These are phyloP conservation scores for Sclerotinia nivalis DNA, from an alignment of 2,329 filamentous ascomycete genomes.

Conservation along the genomic window DNA sequence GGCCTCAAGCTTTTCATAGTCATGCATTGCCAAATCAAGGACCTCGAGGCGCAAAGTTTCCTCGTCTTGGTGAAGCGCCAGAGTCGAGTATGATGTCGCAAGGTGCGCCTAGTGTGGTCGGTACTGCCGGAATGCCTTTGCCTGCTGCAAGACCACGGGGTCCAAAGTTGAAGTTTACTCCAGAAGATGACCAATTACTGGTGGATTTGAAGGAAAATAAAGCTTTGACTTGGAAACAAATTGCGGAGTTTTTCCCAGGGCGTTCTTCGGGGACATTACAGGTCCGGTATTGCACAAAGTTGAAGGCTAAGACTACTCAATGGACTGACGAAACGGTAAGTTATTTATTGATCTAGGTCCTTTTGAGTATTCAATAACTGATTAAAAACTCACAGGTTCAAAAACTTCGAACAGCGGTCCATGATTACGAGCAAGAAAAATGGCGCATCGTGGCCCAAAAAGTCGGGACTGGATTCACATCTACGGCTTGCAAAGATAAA, in stretches of 20 bases:
- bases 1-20: conserved; percentile 60
- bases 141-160: conserved; percentile 79
- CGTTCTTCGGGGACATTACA: conserved; percentile 87
- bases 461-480: conserved; percentile 86
- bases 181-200: conserved; percentile 84
- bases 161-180: conserved; percentile 91
- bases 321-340: conserved; percentile 94
- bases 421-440: conserved; percentile 87
- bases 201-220: conserved; percentile 94
- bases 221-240: conserved; percentile 95
- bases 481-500: conserved; percentile 76
- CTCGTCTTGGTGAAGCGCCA: conserved; percentile 56
- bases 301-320: conserved; percentile 89
- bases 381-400: conserved; percentile 57
- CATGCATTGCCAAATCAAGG: conserved; percentile 77
- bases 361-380: conserved; percentile 29
- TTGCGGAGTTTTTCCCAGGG: conserved; percentile 92
- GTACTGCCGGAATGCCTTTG: conserved; percentile 81
- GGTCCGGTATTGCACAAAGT: conserved; percentile 91
- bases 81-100: conserved; percentile 48
- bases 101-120: conserved; percentile 79
- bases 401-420: conserved; percentile 73
- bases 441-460: conserved; percentile 92
- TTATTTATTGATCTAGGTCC: conserved; percentile 25
- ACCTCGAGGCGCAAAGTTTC: conserved; percentile 63